Conservation (phyloP, 495 filamentous ascomycete genomes). For the Bombardia bombarda region DNA sequence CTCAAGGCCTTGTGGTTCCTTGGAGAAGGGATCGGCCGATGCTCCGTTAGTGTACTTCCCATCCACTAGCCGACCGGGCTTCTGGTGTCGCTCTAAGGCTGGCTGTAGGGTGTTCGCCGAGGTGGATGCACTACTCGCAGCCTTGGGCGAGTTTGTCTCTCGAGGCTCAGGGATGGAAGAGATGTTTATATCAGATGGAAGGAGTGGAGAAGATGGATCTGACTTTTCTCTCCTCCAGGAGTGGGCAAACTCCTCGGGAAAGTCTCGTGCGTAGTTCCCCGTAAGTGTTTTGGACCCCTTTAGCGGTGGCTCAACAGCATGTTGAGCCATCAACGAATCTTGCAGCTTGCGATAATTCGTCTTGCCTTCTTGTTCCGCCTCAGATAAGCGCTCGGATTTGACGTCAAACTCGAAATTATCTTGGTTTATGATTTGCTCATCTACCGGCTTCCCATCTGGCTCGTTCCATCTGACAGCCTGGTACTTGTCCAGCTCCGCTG, state of each 20-base stretch:
- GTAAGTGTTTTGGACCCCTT: slow-evolving; percentile 17
- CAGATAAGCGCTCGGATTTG: background rate
- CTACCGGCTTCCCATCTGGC: slow-evolving; percentile 8
- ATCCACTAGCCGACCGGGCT: background rate
- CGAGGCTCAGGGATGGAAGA: background rate
- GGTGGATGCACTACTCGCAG: no score
- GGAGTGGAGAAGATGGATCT: slow-evolving; percentile 5
- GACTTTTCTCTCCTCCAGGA: slow-evolving; percentile 22
- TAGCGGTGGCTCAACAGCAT: slow-evolving; percentile 4
- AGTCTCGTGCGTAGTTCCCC: slow-evolving; percentile 38
- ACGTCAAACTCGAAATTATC: background rate
- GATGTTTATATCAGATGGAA: slow-evolving; percentile 8
- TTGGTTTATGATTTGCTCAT: slow-evolving; percentile 3
- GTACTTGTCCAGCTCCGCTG: slow-evolving; percentile 8
- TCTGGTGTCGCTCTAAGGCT: slow-evolving; percentile 24
- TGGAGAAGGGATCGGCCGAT: slow-evolving; percentile 24
- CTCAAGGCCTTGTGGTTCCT: slow-evolving; percentile 29
- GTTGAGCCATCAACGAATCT: slow-evolving; percentile 15
- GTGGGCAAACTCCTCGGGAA: slow-evolving; percentile 35
- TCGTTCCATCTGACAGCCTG: slow-evolving; percentile 8
- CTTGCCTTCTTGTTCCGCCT: slow-evolving; percentile 1
- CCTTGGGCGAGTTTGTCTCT: background rate
- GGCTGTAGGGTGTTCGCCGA: slow-evolving; percentile 22
- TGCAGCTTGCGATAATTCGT: slow-evolving; percentile 15
- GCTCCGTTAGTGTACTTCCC: background rate